These are phyloP conservation scores for Yamadazyma sp. DNA, from an alignment of 805 yeast genomes.

Conservation along the genomic window DNA sequence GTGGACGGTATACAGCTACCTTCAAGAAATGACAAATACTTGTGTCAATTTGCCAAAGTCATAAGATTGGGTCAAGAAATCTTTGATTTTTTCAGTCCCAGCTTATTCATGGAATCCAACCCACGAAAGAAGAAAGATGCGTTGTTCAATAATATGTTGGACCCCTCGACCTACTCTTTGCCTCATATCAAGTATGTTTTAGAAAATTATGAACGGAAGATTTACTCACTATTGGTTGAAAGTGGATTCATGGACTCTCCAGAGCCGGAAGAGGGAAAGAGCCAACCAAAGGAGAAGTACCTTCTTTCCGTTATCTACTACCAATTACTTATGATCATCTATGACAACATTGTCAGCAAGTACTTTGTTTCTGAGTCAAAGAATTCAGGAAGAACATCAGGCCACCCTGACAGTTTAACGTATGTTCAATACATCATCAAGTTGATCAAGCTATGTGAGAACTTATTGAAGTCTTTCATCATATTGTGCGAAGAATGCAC, in stretches of 20 bases:
- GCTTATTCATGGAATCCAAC: constrained; percentile 15
- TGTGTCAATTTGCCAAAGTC: constrained; percentile 45
- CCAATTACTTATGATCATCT: constrained; percentile 50
- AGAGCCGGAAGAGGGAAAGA: constrained; percentile 12
- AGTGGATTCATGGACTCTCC: constrained; percentile 35
- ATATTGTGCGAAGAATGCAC: constrained; percentile 37
- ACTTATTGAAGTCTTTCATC: constrained; percentile 46
- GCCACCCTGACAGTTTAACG: constrained; percentile 24
- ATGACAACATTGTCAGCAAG: constrained; percentile 51
- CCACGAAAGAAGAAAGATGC: constrained; percentile 12
- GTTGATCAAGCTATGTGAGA: constrained; percentile 46
- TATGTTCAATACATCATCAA: constrained; percentile 40
- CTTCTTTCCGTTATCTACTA: constrained; percentile 47
- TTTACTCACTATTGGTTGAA: constrained; percentile 41
- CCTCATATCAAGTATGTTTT: constrained; percentile 25
- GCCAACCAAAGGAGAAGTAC: constrained; percentile 35
- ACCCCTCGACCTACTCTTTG: constrained; percentile 16
- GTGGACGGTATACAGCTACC: constrained; percentile 22
- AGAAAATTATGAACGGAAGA: constrained; percentile 40
- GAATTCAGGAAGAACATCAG: constrained; percentile 1
- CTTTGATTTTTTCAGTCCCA: constrained; percentile 38
- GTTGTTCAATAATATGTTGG: constrained; percentile 15
- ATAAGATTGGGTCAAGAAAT: constrained; percentile 53
- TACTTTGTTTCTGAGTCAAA: constrained; percentile 19
- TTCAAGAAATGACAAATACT: constrained; percentile 35